Conservation (phyloP, 208 protist genomes). For the Wallacemonas sp. region DNA sequence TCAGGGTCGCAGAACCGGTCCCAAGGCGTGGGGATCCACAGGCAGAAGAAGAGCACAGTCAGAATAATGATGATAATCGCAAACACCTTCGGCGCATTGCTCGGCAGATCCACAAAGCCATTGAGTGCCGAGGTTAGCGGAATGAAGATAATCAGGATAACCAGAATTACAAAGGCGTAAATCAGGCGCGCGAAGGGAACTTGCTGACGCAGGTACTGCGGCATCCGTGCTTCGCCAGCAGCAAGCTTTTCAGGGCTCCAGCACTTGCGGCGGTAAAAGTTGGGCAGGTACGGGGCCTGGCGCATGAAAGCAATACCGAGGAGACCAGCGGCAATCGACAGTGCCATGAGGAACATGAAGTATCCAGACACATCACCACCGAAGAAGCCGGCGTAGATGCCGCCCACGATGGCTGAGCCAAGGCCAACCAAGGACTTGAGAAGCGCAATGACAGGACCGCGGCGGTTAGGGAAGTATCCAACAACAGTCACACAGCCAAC, state of each 20-base stretch:
- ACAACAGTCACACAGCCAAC: slow-evolving; percentile 33
- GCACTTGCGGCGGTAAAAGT: not conserved
- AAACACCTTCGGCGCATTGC: slow-evolving; percentile 17
- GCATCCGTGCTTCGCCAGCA: slow-evolving; percentile 8
- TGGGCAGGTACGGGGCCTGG: not conserved
- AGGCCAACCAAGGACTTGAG: slow-evolving; percentile 48
- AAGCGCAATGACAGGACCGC: slow-evolving; percentile 40
- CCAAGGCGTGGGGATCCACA: slow-evolving; percentile 15
- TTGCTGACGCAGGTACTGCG: slow-evolving; percentile 30
- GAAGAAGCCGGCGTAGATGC: slow-evolving; percentile 42
- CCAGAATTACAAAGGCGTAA: slow-evolving; percentile 28
- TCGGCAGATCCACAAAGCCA: slow-evolving; percentile 21
- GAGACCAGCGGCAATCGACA: not conserved
- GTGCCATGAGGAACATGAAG: slow-evolving; percentile 19
- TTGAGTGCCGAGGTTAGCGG: slow-evolving; percentile 24
- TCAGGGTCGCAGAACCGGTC: not conserved
- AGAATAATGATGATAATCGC: slow-evolving; percentile 24
- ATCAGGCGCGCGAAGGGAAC: slow-evolving; percentile 28
- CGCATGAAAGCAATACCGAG: not conserved
- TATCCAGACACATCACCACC: slow-evolving; percentile 11
- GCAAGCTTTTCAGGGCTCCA: slow-evolving; percentile 11
- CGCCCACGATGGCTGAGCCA: slow-evolving; percentile 41
- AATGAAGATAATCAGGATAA: slow-evolving; percentile 37
- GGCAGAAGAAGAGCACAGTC: slow-evolving; percentile 14
- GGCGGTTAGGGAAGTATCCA: slow-evolving; percentile 33